These are phyloP conservation scores for Fusarium beomiforme DNA, from an alignment of 2,329 filamentous ascomycete genomes.

Conservation along the genomic window DNA sequence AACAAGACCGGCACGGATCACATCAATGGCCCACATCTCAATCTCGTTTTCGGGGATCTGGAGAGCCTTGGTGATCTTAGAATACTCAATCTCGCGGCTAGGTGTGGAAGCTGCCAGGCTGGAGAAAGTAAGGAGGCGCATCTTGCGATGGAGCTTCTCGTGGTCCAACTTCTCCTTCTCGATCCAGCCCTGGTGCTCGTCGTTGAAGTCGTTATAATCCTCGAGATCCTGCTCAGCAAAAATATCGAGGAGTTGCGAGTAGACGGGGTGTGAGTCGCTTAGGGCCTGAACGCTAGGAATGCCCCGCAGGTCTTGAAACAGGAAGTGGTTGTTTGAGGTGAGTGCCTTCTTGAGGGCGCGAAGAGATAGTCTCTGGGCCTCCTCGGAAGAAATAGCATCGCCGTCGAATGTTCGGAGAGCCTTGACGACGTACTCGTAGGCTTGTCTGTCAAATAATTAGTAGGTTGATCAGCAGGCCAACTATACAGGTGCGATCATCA, in stretches of 20 bases:
- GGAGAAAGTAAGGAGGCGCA: slow-evolving; percentile 92
- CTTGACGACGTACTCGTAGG: slow-evolving; percentile 75
- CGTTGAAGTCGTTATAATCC: slow-evolving; percentile 94
- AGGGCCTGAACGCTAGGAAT: slow-evolving; percentile 88
- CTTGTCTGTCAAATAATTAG: slow-evolving; percentile 55
- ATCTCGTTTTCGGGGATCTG: slow-evolving; percentile 86
- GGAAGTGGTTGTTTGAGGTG: slow-evolving; percentile 66
- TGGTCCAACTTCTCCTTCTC: slow-evolving; percentile 79
- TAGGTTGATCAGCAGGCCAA: background rate
- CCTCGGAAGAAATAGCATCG: slow-evolving; percentile 65
- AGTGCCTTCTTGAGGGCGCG: slow-evolving; percentile 66
- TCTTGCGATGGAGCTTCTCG: slow-evolving; percentile 87
- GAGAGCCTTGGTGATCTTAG: slow-evolving; percentile 83
- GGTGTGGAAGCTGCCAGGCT: slow-evolving; percentile 86
- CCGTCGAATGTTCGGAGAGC: slow-evolving; percentile 69
- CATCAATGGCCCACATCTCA: slow-evolving; percentile 99
- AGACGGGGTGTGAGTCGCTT: slow-evolving; percentile 81
- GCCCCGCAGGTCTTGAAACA: slow-evolving; percentile 83
- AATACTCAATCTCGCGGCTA: slow-evolving; percentile 89
- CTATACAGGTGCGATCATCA: background rate
- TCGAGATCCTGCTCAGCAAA: slow-evolving; percentile 95
- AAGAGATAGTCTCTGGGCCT: slow-evolving; percentile 69
- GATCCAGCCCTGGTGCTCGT: slow-evolving; percentile 88
- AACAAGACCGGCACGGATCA: slow-evolving; percentile 93
- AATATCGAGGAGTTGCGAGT: slow-evolving; percentile 93